Conservation (phyloP, 805 yeast genomes). For the Yamadazyma laniorum region DNA sequence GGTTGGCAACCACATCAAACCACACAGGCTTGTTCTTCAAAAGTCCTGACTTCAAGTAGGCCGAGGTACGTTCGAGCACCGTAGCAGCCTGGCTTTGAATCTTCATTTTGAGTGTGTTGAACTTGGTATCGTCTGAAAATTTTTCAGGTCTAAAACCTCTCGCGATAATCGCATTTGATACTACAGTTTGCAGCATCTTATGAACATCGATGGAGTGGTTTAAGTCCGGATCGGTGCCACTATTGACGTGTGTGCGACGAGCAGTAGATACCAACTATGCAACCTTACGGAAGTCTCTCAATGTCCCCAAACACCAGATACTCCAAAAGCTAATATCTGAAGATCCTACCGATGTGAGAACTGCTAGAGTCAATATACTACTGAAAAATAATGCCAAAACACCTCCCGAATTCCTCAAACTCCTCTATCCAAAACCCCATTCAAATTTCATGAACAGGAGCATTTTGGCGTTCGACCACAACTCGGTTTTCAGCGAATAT, state of each 20-base stretch:
- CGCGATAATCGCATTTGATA: slow-evolving; percentile 2
- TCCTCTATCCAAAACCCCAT: slow-evolving; percentile 2
- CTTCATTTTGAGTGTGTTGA: too few relatives aligned
- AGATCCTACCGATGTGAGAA: neutral
- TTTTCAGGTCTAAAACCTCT: slow-evolving; percentile 2
- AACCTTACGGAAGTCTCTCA: slow-evolving; percentile 1
- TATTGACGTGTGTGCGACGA: slow-evolving; percentile 2
- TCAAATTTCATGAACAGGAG: slow-evolving; percentile 13
- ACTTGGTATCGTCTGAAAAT: slow-evolving; percentile 4
- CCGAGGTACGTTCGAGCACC: slow-evolving; percentile 79
- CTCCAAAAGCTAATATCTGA: neutral
- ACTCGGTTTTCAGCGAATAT: slow-evolving; percentile 23
- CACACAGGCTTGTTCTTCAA: slow-evolving; percentile 76
- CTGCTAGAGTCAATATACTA: slow-evolving; percentile 1
- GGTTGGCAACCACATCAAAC: slow-evolving; percentile 79
- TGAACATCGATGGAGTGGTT: slow-evolving; percentile 3
- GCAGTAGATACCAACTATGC: slow-evolving; percentile 1
- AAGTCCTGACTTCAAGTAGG: slow-evolving; percentile 68
- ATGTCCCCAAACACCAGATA: neutral
- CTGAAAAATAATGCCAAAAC: slow-evolving; percentile 10
- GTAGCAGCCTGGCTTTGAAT: slow-evolving; percentile 68
- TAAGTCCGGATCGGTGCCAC: slow-evolving; percentile 1
- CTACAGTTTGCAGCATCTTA: slow-evolving; percentile 2
- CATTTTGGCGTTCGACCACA: slow-evolving; percentile 4
- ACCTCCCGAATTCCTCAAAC: slow-evolving; percentile 5